These are phyloP conservation scores for Lasiodiplodia sp. DNA, from an alignment of 2,329 filamentous ascomycete genomes.

Conservation along the genomic window DNA sequence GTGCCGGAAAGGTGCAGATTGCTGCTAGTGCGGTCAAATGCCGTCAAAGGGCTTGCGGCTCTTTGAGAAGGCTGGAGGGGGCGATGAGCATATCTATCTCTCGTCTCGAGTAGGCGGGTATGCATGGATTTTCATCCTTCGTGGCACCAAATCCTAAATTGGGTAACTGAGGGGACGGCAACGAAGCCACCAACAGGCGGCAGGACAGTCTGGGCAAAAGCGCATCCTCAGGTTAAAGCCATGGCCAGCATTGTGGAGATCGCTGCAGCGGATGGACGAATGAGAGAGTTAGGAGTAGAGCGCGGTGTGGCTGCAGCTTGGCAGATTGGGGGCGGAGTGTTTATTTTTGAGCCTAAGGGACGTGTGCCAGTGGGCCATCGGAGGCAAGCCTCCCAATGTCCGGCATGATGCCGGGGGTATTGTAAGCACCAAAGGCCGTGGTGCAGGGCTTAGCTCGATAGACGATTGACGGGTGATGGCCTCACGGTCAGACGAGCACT, in stretches of 20 bases:
- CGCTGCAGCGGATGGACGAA: not conserved
- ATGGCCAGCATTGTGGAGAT: not conserved
- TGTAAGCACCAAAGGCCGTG: not conserved
- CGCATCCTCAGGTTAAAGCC: not conserved
- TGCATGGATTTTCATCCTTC: not conserved
- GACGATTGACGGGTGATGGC: not conserved
- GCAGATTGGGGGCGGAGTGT: conserved; percentile 8
- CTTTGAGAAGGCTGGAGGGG: not conserved
- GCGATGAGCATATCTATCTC: not conserved
- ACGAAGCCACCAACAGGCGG: conserved; percentile 3
- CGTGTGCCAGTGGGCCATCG: not conserved
- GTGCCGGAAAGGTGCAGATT: not conserved
- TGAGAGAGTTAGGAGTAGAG: not conserved
- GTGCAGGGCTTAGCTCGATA: not conserved
- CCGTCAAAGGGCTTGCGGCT: not conserved
- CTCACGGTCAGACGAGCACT: not conserved
- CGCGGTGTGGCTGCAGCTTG: conserved; percentile 9
- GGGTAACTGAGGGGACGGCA: not conserved
- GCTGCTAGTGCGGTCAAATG: not conserved
- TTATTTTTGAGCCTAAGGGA: not conserved
- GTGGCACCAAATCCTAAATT: not conserved
- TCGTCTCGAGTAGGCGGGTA: not conserved
- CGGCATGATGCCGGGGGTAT: not conserved
- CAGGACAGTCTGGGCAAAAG: not conserved
- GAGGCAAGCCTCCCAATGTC: not conserved